A percentile compares a stretch with the other conserved stretches of the same genome.
Evolutionary conservation across 2,329 filamentous ascomycete species (phyloP).

Genomic region (Diplodia scrobiculata): DNA sequence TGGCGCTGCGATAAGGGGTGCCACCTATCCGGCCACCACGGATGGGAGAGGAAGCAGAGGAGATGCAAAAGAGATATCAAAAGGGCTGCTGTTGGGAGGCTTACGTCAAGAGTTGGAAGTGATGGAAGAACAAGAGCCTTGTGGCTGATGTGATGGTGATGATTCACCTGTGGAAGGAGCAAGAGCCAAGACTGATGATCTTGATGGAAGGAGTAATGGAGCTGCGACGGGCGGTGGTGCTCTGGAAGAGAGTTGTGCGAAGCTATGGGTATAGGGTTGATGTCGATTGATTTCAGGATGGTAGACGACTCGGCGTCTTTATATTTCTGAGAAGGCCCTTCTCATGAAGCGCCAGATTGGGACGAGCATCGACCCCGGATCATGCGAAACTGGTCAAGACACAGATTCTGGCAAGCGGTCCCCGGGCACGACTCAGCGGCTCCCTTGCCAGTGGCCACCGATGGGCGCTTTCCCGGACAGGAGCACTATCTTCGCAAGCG

Average conservation of each 20-base stretch:
- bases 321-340: conserved; percentile 17
- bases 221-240: not conserved
- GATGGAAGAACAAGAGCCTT: not conserved
- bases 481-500: conserved; percentile 24
- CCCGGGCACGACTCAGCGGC: conserved; percentile 21
- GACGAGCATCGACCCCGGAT: conserved; percentile 24
- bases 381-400: conserved; percentile 12
- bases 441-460: conserved; percentile 16
- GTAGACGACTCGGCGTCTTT: conserved; percentile 15
- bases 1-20: conserved; percentile 7
- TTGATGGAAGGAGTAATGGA: not conserved
- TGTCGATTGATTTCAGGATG: conserved; percentile 2
- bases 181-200: conserved; percentile 8
- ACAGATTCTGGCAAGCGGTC: conserved; percentile 16
- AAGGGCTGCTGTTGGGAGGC: not conserved
- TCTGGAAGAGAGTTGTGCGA: not conserved
- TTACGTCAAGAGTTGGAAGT: not conserved
- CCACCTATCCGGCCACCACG: not conserved
- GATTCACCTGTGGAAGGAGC: not conserved
- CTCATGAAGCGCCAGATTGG: conserved; percentile 16
- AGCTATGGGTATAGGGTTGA: conserved; percentile 6
- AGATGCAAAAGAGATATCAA: not conserved
- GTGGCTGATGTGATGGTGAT: not conserved
- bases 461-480: conserved; percentile 10
- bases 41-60: not conserved